Evolutionary conservation across 176 grass and related monocot genomes (phyloP), one percentile per base, ranked within the genome.

Genomic region (Oryza longistaminata): DNA sequence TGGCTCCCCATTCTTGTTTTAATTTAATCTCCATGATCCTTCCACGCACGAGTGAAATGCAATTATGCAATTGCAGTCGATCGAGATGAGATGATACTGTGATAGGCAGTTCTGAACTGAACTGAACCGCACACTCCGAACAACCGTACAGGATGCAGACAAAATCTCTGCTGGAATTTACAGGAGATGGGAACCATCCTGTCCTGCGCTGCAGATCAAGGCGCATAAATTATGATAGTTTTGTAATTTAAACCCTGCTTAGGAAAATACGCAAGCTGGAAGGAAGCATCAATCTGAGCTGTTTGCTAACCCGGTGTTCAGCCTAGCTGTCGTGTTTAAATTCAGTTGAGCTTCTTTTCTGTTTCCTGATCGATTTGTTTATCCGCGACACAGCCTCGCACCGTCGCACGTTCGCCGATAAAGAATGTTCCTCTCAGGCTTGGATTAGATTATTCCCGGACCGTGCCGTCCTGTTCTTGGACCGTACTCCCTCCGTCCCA

Each of bases 301-400:
- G 85, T 66, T 86, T 5, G 29, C 77, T 25, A 55, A 55, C 29
- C 29, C 11, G 25, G 52, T 34, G 10, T n/a, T 53, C 60, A n/a
- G 53, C 77, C 61, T n/a, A 75, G 16, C 85, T 81, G 77, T 74
- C 70, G 43, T 87, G 85, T 74, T 68, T 53, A 67, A 67, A n/a
- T 24, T 67, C 61, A 3, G 31, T 21, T 9, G 44, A 73, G 29
- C 15, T 48, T 35, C 37, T 11, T 6, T 0, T 21, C 53, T 43
- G 13, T 49, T 21, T 7, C 13, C 4, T n/a, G 5, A 9, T 48
- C 6, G 12, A 73, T 71, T 64, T 80, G 24, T 42, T 14, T n/a
- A 40, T 31, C 64, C 17, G 31, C 31, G 40, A 19, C 44, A 31
- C 11, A 45, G 16, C 64, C 43, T 60, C 71, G 24, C 78, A 76